Evolutionary conservation across 768 basidiomycete genomes (phyloP).

Genomic region (Suillus sp.): DNA sequence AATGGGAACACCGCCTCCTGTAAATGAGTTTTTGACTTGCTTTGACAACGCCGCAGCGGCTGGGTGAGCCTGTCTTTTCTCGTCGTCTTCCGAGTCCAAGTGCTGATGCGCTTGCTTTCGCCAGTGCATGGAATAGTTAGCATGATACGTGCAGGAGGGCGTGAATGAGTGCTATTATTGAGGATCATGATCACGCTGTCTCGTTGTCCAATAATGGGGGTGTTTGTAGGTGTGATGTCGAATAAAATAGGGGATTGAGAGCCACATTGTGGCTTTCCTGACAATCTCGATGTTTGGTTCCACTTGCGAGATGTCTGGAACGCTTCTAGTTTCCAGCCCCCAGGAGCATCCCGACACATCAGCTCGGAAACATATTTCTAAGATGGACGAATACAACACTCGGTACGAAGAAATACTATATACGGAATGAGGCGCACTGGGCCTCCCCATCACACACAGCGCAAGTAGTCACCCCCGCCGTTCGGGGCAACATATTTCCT

Average conservation of each 20-base stretch:
- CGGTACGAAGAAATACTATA: not conserved
- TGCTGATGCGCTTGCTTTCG: not conserved
- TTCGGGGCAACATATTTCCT: too few species aligned
- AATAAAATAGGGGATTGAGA: too few species aligned
- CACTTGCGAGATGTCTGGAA: too few species aligned
- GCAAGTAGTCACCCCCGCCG: too few species aligned
- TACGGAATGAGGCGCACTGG: not conserved
- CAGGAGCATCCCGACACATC: too few species aligned
- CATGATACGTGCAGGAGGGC: not conserved
- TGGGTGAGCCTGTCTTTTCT: not conserved
- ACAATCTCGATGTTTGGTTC: too few species aligned
- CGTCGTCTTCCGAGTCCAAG: not conserved
- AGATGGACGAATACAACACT: not conserved
- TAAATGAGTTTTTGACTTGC: not conserved
- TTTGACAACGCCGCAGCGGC: too few species aligned
- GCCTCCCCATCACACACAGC: too few species aligned
- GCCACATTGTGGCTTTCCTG: not conserved
- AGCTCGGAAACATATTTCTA: not conserved
- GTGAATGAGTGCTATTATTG: too few species aligned
- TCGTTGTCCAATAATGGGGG: not conserved
- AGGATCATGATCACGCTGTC: too few species aligned
- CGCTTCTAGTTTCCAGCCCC: too few species aligned
- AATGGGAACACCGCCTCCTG: not conserved
- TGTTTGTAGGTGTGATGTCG: not conserved
- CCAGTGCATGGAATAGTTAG: not conserved